Conservation (phyloP, 345 rosid genomes). For the Hibiscus tridactylites region DNA sequence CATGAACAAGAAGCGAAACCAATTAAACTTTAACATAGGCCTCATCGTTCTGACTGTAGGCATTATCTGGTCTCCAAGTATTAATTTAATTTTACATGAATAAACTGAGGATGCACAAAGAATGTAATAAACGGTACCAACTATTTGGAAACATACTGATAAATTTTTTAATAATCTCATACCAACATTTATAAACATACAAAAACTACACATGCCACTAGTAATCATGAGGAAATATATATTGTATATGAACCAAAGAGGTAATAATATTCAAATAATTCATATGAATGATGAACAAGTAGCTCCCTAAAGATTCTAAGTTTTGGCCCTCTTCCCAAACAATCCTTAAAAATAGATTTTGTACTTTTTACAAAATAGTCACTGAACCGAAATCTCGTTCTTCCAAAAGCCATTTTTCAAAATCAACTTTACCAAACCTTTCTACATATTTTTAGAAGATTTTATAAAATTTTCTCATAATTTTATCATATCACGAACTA, state of each 20-base stretch:
- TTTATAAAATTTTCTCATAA: no score
- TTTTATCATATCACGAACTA: no score
- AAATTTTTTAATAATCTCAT: neutral
- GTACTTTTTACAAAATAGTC: no score
- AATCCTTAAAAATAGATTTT: no score
- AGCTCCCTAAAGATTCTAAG: no score
- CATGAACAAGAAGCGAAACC: neutral
- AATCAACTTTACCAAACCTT: no score
- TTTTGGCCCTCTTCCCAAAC: no score
- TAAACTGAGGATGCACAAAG: neutral
- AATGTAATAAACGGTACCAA: neutral
- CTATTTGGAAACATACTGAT: neutral
- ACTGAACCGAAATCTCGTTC: no score
- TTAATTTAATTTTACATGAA: neutral
- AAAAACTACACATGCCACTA: neutral
- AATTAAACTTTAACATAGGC: neutral
- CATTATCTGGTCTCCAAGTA: neutral
- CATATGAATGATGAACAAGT: neutral
- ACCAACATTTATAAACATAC: neutral
- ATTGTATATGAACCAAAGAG: neutral
- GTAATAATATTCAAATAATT: neutral
- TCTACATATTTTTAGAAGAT: no score
- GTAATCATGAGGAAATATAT: neutral
- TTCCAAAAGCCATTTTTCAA: no score
- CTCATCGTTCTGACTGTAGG: neutral